phyloP scores from a whole-genome alignment of 2,329 filamentous ascomycete genomes.

The Dactylellina parvicollis region DNA sequence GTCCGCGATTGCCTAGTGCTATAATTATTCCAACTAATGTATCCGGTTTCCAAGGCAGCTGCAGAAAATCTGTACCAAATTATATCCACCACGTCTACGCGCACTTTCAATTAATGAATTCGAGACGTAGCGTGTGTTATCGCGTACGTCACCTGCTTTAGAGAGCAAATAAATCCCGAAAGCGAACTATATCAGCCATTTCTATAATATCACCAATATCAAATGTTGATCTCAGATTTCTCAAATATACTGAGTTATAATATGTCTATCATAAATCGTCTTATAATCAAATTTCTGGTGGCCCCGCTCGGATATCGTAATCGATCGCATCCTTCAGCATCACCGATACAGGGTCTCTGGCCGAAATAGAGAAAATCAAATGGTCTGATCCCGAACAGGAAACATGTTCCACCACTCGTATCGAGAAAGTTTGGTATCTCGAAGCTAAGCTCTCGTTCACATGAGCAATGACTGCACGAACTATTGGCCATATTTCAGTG shows the following conservation, averaged over 20 bases:
- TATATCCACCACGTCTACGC: too few species aligned
- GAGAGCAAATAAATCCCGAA: neutral
- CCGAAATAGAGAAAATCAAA: neutral
- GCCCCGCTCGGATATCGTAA: neutral
- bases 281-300: neutral
- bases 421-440: slow-evolving; percentile 2
- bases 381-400: neutral
- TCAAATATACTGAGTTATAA: neutral
- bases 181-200: neutral
- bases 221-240: neutral
- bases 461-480: slow-evolving; percentile 34
- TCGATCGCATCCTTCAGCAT: neutral
- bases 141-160: neutral
- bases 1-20: slow-evolving; percentile 13
- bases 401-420: slow-evolving; percentile 11
- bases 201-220: neutral
- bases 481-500: slow-evolving; percentile 9
- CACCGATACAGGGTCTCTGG: neutral
- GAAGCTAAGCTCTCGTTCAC: slow-evolving; percentile 10
- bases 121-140: neutral
- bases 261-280: neutral
- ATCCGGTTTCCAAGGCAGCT: slow-evolving; percentile 13
- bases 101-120: too few species aligned
- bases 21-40: neutral
- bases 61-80: too few species aligned